Evolutionary conservation across 345 rosid genomes (phyloP), one percentile per base, ranked within the genome.

Genomic region (Euphorbia lathyris): DNA sequence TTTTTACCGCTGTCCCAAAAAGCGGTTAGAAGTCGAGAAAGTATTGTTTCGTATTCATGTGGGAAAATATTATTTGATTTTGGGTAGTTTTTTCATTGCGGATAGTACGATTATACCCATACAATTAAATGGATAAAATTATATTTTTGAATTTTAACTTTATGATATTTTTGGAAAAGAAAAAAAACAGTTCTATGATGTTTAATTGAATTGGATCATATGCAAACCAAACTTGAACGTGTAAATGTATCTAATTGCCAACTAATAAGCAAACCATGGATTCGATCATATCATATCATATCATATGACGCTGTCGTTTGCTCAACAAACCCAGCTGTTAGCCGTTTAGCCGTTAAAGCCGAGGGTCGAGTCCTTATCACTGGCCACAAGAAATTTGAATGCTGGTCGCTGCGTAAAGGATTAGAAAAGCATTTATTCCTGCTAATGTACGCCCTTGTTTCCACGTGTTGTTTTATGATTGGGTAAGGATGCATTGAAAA

Each of bases 391-490:
- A 70, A 43, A 34, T 72, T 72, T 75, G 79, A 79, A 58, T 63
- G 74, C 66, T 22, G 59, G 71, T 68, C 65, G 62, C 72, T 26
- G 70, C 73, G 60, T 29, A 43, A 62, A 48, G 72, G 64, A 69
- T 66, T 43, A 36, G 50, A 61, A 72, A 69, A 72, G 76, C 79
- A 77, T 68, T 81, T 65, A 65, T 56, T 69, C 58, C 27, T 1
- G 62, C 29, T 25, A 0, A 60, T 55, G 19, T 14, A 22, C 56
- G 56, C 67, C 16, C 40, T 51, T 1, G 36, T 0, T 9, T 47
- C 68, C 70, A 78, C 78, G 76, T 76, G 78, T 56, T 72, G 0
- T 12, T 2, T 14, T 32, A 0, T 42, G 8, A 70, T 70, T 72
- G 7, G 65, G 14, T 2, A 30, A 14, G 5, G 8, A 32, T 29